These are phyloP conservation scores for Cryptococcus jaspeensis DNA, from an alignment of 1,284 basidiomycete genomes.

Conservation along the genomic window DNA sequence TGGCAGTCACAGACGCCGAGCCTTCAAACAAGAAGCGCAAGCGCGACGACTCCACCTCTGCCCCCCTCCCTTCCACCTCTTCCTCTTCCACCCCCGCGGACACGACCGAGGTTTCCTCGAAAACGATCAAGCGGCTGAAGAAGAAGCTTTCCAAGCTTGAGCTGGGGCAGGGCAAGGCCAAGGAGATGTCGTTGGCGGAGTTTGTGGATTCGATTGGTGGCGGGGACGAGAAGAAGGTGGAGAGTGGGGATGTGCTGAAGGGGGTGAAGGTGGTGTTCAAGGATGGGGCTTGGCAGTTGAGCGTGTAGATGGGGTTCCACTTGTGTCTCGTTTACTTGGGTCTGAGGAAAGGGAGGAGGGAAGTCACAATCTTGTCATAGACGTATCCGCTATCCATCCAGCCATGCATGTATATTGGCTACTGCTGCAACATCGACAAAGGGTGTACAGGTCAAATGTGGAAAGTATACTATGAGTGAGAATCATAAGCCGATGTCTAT, in stretches of 20 bases:
- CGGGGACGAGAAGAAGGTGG: conserved; percentile 34
- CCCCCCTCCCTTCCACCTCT: neutral
- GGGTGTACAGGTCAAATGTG: neutral
- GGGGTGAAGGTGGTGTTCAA: conserved; percentile 28
- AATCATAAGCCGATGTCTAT: neutral
- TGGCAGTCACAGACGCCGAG: conserved; percentile 7
- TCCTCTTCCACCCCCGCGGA: neutral
- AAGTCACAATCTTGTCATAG: neutral
- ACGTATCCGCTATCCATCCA: neutral
- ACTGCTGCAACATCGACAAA: conserved; percentile 19
- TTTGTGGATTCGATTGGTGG: conserved; percentile 23
- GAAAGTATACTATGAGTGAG: neutral
- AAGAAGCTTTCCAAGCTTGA: conserved; percentile 41
- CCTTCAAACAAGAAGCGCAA: conserved; percentile 42
- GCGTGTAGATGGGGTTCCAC: conserved; percentile 20
- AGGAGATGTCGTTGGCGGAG: conserved; percentile 16
- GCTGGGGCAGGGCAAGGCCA: neutral
- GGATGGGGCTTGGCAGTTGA: conserved; percentile 37
- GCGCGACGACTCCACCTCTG: conserved; percentile 16
- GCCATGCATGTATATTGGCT: conserved; percentile 32
- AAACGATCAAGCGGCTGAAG: conserved; percentile 40
- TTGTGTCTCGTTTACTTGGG: too few relatives aligned
- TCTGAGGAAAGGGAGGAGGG: too few relatives aligned
- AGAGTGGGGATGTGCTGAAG: conserved; percentile 28
- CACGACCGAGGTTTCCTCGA: conserved; percentile 19